Conservation (phyloP, 169 alveolate genomes). For the Plasmodium billcollinsi region DNA sequence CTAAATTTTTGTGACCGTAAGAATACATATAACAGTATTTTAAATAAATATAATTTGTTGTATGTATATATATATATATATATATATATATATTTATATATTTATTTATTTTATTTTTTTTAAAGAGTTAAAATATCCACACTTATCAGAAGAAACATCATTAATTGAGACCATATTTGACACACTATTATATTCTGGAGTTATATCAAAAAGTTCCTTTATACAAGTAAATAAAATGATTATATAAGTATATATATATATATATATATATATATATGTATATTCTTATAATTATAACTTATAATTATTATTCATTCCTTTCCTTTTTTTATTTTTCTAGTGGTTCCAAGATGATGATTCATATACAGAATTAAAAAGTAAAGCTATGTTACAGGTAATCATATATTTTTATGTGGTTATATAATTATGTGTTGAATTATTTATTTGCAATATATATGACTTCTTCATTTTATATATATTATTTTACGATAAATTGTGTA, state of each 20-base stretch:
- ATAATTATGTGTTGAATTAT: neutral
- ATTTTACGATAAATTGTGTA: slow-evolving; percentile 5
- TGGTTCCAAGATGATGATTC: slow-evolving; percentile 60
- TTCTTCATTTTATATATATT: slow-evolving; percentile 5
- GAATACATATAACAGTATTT: neutral
- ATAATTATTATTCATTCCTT: neutral
- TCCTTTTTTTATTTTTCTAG: slow-evolving; percentile 21
- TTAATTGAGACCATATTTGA: slow-evolving; percentile 63
- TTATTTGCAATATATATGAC: neutral
- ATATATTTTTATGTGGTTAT: neutral
- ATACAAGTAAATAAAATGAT: slow-evolving; percentile 26
- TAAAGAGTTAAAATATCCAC: slow-evolving; percentile 60
- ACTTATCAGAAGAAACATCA: slow-evolving; percentile 74
- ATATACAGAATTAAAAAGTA: slow-evolving; percentile 69
- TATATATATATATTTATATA: neutral
- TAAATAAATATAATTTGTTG: neutral
- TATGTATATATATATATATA: too few relatives aligned
- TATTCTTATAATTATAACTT: neutral
- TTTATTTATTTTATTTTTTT: neutral
- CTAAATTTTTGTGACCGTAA: slow-evolving; percentile 59
- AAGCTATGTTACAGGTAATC: slow-evolving; percentile 75
- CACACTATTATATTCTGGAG: slow-evolving; percentile 37
- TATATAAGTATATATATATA: neutral
- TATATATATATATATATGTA: neutral
- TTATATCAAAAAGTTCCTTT: slow-evolving; percentile 64